Conservation (phyloP, 2,329 filamentous ascomycete genomes). For the Botryosphaeria dothidea region DNA sequence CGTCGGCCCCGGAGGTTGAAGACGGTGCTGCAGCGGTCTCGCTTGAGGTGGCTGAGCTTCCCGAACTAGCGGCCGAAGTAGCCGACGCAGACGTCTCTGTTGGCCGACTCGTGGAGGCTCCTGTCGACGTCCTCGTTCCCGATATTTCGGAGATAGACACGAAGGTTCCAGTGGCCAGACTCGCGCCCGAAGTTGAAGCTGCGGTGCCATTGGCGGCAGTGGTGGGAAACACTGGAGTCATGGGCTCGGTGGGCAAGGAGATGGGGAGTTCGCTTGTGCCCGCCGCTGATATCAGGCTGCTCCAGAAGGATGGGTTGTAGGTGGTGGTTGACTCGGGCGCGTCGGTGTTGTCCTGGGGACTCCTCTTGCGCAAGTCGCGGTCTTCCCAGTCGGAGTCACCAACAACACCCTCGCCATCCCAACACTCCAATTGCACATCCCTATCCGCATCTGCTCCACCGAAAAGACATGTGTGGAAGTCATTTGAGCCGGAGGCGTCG, state of each 20-base stretch:
- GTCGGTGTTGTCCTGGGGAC: neutral
- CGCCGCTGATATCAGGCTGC: neutral
- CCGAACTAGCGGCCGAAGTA: neutral
- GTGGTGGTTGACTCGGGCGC: neutral
- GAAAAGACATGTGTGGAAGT: neutral
- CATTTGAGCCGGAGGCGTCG: neutral
- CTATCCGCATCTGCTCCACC: neutral
- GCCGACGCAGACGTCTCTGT: neutral
- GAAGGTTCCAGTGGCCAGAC: neutral
- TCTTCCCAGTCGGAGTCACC: neutral
- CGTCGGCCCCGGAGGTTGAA: neutral
- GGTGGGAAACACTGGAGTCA: neutral
- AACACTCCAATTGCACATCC: neutral
- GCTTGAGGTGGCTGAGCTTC: neutral
- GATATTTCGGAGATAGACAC: neutral
- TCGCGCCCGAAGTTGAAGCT: neutral
- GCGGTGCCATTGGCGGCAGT: neutral
- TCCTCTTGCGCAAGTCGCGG: neutral
- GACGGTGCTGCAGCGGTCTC: neutral
- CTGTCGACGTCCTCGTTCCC: neutral
- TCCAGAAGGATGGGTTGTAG: neutral
- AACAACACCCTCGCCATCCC: neutral
- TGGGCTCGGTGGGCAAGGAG: neutral
- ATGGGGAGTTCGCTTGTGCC: neutral
- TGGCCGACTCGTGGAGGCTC: neutral